phyloP scores from a whole-genome alignment of 1,139 yeast genomes.

The Scheffersomyces illinoinensis region DNA sequence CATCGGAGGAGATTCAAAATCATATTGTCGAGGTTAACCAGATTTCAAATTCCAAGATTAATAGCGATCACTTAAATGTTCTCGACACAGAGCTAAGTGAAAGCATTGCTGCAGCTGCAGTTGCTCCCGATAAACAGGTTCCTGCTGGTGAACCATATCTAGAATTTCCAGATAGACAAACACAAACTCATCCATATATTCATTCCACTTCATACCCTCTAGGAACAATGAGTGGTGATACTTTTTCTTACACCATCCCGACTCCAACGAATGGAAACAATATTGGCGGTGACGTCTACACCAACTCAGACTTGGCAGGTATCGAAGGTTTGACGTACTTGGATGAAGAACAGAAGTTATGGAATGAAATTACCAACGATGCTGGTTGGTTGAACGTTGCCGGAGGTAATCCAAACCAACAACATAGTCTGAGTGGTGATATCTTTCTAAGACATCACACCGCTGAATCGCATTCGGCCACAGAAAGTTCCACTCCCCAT shows the following conservation, averaged over 20 bases:
- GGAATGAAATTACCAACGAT: slow-evolving; percentile 75
- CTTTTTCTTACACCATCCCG: slow-evolving; percentile 7
- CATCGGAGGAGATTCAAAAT: slow-evolving; percentile 7
- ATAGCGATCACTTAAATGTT: slow-evolving; percentile 10
- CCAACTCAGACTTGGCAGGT: slow-evolving; percentile 39
- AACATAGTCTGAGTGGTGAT: slow-evolving; percentile 8
- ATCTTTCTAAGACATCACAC: slow-evolving; percentile 6
- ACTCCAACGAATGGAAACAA: slow-evolving; percentile 1
- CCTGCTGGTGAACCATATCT: neutral
- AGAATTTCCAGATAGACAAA: neutral
- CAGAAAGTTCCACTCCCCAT: neutral
- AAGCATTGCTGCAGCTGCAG: neutral
- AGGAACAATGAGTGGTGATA: slow-evolving; percentile 5
- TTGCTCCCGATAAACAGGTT: neutral
- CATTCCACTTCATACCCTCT: slow-evolving; percentile 2
- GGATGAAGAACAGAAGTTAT: slow-evolving; percentile 60
- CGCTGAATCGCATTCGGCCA: neutral
- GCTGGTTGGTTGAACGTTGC: slow-evolving; percentile 63
- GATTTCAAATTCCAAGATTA: slow-evolving; percentile 7
- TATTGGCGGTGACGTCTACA: slow-evolving; percentile 29
- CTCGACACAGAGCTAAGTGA: slow-evolving; percentile 7
- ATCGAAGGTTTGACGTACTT: slow-evolving; percentile 47
- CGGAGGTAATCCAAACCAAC: slow-evolving; percentile 23
- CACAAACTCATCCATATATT: slow-evolving; percentile 2
- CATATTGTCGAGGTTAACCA: slow-evolving; percentile 11